Percentiles rank a stretch among this genome's conserved stretches.
Conservation (phyloP, 2,329 filamentous ascomycete species). For the Pyrenophora tritici-repentis region DNA sequence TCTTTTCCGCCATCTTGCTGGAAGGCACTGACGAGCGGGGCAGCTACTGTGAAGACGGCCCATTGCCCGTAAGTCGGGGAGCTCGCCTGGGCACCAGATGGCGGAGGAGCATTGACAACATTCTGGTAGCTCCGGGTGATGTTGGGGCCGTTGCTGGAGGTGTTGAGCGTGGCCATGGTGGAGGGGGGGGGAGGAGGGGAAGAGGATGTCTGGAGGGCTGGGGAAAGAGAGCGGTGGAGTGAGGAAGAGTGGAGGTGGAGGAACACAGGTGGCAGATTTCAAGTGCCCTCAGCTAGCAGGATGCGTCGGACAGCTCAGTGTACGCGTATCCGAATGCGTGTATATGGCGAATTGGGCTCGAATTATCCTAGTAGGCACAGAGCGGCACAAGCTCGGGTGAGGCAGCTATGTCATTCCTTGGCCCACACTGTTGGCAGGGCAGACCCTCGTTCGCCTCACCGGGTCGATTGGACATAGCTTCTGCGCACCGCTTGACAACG, state of each 20-base stretch:
- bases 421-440: slow-evolving; percentile 3
- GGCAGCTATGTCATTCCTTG: slow-evolving; percentile 20
- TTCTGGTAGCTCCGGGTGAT: slow-evolving; percentile 66
- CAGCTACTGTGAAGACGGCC: slow-evolving; percentile 92
- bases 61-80: slow-evolving; percentile 89
- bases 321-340: slow-evolving; percentile 16
- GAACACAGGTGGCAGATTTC: neutral
- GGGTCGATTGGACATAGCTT: slow-evolving; percentile 9
- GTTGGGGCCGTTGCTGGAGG: slow-evolving; percentile 58
- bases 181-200: slow-evolving; percentile 10
- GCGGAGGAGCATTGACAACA: slow-evolving; percentile 65
- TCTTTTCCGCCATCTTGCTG: slow-evolving; percentile 85
- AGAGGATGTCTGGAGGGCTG: slow-evolving; percentile 3
- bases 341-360: slow-evolving; percentile 2
- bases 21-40: slow-evolving; percentile 90
- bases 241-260: neutral
- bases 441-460: slow-evolving; percentile 16
- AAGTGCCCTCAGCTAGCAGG: slow-evolving; percentile 2
- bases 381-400: slow-evolving; percentile 8
- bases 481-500: slow-evolving; percentile 6
- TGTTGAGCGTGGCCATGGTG: slow-evolving; percentile 74
- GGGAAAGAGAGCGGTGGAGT: slow-evolving; percentile 2
- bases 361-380: slow-evolving; percentile 4
- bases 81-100: slow-evolving; percentile 61
- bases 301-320: slow-evolving; percentile 10